These are phyloP conservation scores for Solanum neorickii DNA, from an alignment of 257 asterid genomes.

Conservation along the genomic window DNA sequence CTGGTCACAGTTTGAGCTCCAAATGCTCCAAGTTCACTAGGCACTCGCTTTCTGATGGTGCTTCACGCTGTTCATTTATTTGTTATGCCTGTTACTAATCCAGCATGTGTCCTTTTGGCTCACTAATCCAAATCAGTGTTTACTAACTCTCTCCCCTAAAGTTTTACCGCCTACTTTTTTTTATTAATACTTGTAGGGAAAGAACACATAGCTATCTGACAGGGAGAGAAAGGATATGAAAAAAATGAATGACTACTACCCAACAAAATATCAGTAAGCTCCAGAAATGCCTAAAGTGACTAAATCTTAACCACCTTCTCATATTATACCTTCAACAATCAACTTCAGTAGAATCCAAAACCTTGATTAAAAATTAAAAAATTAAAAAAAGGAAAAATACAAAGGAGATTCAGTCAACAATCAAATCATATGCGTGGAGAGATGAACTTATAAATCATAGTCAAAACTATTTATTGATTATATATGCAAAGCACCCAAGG, in stretches of 20 bases:
- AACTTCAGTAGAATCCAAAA: background rate
- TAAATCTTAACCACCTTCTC: background rate
- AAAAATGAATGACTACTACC: background rate
- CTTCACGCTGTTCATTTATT: background rate
- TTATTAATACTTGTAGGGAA: background rate
- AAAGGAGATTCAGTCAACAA: background rate
- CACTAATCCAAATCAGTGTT: background rate
- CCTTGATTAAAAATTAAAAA: background rate
- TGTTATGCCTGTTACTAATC: background rate
- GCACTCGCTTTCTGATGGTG: background rate
- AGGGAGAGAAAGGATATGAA: background rate
- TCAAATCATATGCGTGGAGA: background rate
- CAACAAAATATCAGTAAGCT: background rate
- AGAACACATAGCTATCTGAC: background rate
- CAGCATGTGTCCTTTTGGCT: background rate
- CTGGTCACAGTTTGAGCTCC: background rate
- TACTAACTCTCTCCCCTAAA: background rate
- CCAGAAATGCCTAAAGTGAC: background rate
- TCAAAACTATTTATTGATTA: background rate
- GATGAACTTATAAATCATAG: background rate
- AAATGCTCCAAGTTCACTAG: background rate
- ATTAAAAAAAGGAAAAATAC: background rate
- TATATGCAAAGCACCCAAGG: background rate
- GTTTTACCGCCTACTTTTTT: background rate
- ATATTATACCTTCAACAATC: background rate